A percentile compares a stretch with the other conserved stretches of the same genome.
These are phyloP conservation scores for Flaveria trinervia DNA, from an alignment of 129 eudicot species.

Conservation along the genomic window DNA sequence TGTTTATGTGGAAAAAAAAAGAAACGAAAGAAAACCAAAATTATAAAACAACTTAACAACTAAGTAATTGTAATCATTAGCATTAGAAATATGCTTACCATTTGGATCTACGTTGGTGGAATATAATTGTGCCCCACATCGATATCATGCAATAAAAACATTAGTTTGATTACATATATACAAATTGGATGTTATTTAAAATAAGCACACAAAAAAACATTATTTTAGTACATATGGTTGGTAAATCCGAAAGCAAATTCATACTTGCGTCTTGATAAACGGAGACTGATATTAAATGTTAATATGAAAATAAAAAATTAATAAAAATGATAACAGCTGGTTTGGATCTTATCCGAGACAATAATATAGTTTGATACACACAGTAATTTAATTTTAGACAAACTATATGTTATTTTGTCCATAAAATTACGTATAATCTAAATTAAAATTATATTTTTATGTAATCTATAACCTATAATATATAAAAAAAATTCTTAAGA, in stretches of 20 bases:
- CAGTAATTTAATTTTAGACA: background rate
- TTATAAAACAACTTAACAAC: background rate
- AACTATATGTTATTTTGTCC: background rate
- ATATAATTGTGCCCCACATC: conserved; percentile 11
- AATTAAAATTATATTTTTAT: too few species aligned
- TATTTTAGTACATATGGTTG: background rate
- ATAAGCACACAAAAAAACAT: background rate
- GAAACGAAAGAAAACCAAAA: background rate
- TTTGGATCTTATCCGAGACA: conserved; percentile 1
- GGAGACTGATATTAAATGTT: background rate
- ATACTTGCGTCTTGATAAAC: conserved; percentile 14
- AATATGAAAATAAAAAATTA: background rate
- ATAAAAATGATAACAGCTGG: background rate
- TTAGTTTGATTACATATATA: background rate
- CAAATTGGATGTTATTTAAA: background rate
- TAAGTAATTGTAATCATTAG: background rate
- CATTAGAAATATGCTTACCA: conserved; percentile 42
- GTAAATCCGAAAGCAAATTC: background rate
- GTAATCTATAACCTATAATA: too few species aligned
- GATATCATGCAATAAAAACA: conserved; percentile 10
- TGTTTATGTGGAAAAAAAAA: conserved; percentile 12
- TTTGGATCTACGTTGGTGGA: conserved; percentile 55
- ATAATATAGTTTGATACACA: background rate
- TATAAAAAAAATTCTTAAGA: too few species aligned
- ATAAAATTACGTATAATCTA: too few species aligned